Evolutionary conservation across 192 early-diverging fungal genomes (phyloP).

Genomic region (Entrophospora sp.): DNA sequence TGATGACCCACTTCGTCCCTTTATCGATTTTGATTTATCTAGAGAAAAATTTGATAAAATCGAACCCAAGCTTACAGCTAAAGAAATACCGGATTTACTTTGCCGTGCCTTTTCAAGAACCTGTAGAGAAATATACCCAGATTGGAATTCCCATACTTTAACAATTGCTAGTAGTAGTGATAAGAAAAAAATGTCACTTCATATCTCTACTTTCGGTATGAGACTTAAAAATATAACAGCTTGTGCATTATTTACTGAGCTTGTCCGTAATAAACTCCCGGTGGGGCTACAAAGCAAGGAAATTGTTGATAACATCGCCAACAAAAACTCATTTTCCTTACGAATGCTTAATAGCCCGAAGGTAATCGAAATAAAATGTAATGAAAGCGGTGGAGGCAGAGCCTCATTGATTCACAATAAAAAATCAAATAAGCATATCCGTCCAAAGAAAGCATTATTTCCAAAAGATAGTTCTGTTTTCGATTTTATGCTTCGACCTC

Average conservation of each 20-base stretch:
- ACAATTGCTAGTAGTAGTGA: constrained; percentile 3
- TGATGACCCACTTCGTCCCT: neutral
- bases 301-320: neutral
- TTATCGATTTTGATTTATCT: too few species aligned
- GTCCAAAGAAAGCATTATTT: neutral
- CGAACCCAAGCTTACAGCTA: neutral
- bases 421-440: neutral
- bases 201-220: too few species aligned
- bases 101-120: neutral
- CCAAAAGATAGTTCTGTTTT: neutral
- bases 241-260: neutral
- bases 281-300: neutral
- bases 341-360: neutral
- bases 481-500: too few species aligned
- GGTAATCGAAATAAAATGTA: too few species aligned
- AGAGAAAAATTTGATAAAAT: neutral
- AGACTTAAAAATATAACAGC: too few species aligned
- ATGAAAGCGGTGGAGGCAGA: too few species aligned
- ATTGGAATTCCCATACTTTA: neutral
- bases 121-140: neutral
- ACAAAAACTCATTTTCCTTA: neutral
- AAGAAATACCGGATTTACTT: neutral
- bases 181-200: neutral
- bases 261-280: neutral
- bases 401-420: too few species aligned